These are phyloP conservation scores for Colletotrichum camelliae DNA, from an alignment of 2,329 filamentous ascomycete species.

Conservation along the genomic window DNA sequence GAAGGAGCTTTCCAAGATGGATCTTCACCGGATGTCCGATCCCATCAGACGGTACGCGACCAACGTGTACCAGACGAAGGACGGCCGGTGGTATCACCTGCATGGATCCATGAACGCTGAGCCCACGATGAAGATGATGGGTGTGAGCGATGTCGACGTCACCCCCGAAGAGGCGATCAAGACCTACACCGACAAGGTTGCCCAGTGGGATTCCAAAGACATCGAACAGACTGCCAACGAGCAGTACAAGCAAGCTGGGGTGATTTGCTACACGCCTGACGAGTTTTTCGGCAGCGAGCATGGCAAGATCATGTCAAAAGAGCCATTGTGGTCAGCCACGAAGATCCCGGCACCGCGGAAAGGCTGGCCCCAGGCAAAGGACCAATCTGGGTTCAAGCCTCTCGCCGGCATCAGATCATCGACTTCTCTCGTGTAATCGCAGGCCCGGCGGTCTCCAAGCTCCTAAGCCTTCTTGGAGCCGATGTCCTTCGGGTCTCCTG, in stretches of 20 bases:
- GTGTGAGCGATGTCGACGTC: slow-evolving; percentile 22
- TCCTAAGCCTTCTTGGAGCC: fast-evolving
- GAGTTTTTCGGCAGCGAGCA: background rate
- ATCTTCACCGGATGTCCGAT: background rate
- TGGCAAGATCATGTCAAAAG: background rate
- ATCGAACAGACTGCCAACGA: background rate
- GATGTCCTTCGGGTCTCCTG: background rate
- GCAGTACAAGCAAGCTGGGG: background rate
- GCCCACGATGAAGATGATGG: slow-evolving; percentile 33
- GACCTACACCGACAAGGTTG: background rate
- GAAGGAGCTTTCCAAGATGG: background rate
- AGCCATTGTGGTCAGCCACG: background rate
- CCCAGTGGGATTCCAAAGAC: background rate
- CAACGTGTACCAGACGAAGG: background rate
- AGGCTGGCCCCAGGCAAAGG: background rate
- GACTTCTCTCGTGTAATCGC: background rate
- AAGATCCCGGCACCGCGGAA: background rate
- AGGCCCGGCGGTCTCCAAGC: background rate
- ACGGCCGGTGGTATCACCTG: background rate
- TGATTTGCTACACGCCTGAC: background rate
- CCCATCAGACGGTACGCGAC: background rate
- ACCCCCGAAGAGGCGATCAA: background rate
- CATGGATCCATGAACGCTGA: background rate
- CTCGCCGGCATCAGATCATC: background rate
- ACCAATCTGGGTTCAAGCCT: background rate